These are phyloP conservation scores for Aeschynomene evenia DNA, from an alignment of 306 rosid species.

Conservation along the genomic window DNA sequence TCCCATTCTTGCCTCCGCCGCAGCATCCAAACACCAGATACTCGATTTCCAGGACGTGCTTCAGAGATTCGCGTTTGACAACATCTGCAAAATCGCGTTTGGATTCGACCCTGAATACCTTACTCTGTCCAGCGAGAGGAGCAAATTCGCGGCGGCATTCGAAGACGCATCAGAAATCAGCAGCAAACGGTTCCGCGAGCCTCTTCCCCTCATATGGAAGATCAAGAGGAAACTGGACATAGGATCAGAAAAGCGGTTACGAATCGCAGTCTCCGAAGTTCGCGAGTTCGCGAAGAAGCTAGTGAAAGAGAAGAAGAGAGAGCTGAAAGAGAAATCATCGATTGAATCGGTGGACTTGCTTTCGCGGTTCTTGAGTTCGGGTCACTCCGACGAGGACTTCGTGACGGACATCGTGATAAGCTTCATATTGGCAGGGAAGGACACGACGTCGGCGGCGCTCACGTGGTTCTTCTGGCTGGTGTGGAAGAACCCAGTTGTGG, in stretches of 20 bases:
- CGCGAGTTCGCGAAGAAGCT: constrained; percentile 47
- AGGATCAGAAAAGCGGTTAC: constrained; percentile 55
- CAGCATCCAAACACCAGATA: not conserved
- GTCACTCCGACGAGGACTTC: constrained; percentile 49
- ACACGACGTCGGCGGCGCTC: constrained; percentile 56
- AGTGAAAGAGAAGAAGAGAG: constrained; percentile 50
- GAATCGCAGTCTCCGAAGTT: constrained; percentile 33
- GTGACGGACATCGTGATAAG: constrained; percentile 58
- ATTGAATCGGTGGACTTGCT: constrained; percentile 49
- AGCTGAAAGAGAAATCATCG: constrained; percentile 31
- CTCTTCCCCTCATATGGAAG: constrained; percentile 46
- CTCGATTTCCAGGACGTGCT: constrained; percentile 74
- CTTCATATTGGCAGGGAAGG: constrained; percentile 58
- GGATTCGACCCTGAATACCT: constrained; percentile 67
- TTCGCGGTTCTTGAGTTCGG: constrained; percentile 58
- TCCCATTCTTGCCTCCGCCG: constrained; percentile 47
- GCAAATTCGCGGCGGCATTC: constrained; percentile 54
- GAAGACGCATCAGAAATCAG: constrained; percentile 46
- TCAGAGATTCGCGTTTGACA: constrained; percentile 72
- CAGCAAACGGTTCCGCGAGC: constrained; percentile 32
- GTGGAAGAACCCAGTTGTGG: constrained; percentile 38
- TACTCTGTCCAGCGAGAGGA: constrained; percentile 34
- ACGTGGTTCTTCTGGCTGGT: constrained; percentile 72
- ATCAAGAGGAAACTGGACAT: constrained; percentile 41
- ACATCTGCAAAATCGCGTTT: constrained; percentile 64